These are phyloP conservation scores for Phytophthora foliorum DNA, from an alignment of 352 stramenopile species.

Conservation along the genomic window DNA sequence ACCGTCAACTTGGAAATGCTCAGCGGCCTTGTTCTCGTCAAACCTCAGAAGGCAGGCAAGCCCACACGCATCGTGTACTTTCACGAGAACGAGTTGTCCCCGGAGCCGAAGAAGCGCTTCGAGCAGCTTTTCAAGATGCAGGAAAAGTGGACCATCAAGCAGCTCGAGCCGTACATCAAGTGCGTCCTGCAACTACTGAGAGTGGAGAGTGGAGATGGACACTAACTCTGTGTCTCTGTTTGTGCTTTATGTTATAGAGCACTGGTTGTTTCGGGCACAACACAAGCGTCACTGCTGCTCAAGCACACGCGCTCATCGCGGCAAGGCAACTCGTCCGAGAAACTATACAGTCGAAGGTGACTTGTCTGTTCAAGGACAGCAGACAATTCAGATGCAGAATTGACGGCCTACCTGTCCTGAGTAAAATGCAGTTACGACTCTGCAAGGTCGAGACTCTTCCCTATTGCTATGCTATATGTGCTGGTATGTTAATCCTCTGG, in stretches of 20 bases:
- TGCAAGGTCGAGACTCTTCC: not conserved
- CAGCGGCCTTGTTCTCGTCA: slow-evolving; percentile 65
- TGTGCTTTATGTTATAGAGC: slow-evolving; percentile 41
- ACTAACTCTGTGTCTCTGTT: slow-evolving; percentile 15
- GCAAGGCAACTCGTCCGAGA: slow-evolving; percentile 75
- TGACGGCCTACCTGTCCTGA: not conserved
- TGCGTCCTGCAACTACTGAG: slow-evolving; percentile 34
- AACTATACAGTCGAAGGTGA: slow-evolving; percentile 81
- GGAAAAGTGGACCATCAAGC: slow-evolving; percentile 85
- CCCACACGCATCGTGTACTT: slow-evolving; percentile 70
- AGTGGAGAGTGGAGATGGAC: not conserved
- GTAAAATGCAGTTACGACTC: not conserved
- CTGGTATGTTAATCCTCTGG: slow-evolving; percentile 35
- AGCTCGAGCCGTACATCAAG: slow-evolving; percentile 88
- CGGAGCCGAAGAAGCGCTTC: slow-evolving; percentile 82
- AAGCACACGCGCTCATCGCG: slow-evolving; percentile 85
- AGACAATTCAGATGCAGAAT: not conserved
- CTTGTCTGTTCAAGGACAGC: not conserved
- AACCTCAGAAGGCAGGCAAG: slow-evolving; percentile 50
- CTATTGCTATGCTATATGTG: not conserved
- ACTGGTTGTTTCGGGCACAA: slow-evolving; percentile 69
- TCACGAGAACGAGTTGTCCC: slow-evolving; percentile 66
- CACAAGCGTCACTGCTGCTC: slow-evolving; percentile 80
- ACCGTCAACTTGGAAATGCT: slow-evolving; percentile 74
- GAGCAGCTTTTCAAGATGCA: slow-evolving; percentile 81